Conservation (phyloP, 805 yeast species). For the Candida andamanensis region DNA sequence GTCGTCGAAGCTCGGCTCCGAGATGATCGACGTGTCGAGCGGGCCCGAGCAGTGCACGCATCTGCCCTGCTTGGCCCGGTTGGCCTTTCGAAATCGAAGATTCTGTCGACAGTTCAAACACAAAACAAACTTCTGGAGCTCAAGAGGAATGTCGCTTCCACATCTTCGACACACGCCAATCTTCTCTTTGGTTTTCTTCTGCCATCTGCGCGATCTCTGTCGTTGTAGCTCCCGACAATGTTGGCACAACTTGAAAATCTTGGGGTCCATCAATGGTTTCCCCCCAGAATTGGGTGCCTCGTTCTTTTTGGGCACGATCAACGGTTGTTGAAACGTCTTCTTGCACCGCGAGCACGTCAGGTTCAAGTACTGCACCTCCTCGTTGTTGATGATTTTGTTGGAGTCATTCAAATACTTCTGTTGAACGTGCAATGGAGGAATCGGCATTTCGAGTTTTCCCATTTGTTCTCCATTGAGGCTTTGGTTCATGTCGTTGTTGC, state of each 20-base stretch:
- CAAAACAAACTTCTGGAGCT: slow-evolving; percentile 48
- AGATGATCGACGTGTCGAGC: slow-evolving; percentile 34
- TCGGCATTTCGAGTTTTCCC: slow-evolving; percentile 22
- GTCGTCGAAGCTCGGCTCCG: slow-evolving; percentile 13
- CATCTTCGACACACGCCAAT: slow-evolving; percentile 63
- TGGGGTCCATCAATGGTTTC: slow-evolving; percentile 33
- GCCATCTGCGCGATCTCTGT: slow-evolving; percentile 62
- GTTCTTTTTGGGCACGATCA: slow-evolving; percentile 23
- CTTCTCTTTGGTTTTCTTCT: slow-evolving; percentile 52
- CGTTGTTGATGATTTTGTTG: slow-evolving; percentile 7
- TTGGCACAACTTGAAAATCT: slow-evolving; percentile 51
- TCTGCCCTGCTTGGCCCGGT: slow-evolving; percentile 55
- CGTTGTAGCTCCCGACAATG: slow-evolving; percentile 64
- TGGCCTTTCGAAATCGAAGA: slow-evolving; percentile 51
- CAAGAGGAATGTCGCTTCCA: slow-evolving; percentile 49
- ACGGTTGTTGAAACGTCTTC: slow-evolving; percentile 48
- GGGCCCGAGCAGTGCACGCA: slow-evolving; percentile 70
- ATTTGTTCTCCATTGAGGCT: neutral
- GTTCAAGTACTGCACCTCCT: slow-evolving; percentile 22
- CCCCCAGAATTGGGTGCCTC: slow-evolving; percentile 12
- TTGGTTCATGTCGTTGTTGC: neutral
- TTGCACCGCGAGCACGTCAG: slow-evolving; percentile 54
- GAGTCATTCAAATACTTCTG: slow-evolving; percentile 29
- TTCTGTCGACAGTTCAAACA: slow-evolving; percentile 57
- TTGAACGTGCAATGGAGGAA: slow-evolving; percentile 41